phyloP scores from a whole-genome alignment of 2,329 filamentous ascomycete genomes.

The Neopestalotiopsis clavispora region DNA sequence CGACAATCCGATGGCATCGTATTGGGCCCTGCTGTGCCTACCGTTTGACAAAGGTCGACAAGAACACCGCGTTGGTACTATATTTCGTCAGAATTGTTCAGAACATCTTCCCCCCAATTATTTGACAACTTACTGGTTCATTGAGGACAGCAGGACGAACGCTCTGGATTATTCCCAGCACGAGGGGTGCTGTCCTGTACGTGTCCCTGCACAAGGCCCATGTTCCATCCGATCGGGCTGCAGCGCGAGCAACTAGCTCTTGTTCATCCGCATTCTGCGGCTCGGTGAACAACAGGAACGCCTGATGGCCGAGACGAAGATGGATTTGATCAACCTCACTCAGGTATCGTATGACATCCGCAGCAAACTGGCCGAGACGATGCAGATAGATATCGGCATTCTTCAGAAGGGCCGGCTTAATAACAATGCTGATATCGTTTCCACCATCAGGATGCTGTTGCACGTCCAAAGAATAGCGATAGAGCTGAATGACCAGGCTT shows the following conservation, averaged over 20 bases:
- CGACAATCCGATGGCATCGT: slow-evolving; percentile 22
- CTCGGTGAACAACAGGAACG: slow-evolving; percentile 29
- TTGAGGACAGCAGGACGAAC: slow-evolving; percentile 31
- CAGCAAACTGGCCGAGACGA: slow-evolving; percentile 32
- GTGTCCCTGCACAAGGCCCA: not conserved
- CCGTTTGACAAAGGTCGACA: slow-evolving; percentile 22
- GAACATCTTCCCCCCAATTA: not conserved
- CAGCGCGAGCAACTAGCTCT: not conserved
- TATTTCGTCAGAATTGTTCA: slow-evolving; percentile 3
- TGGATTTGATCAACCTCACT: slow-evolving; percentile 31
- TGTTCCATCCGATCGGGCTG: not conserved
- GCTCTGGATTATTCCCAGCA: slow-evolving; percentile 35
- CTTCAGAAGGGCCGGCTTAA: slow-evolving; percentile 20
- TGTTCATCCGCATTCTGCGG: slow-evolving; percentile 8
- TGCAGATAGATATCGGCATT: slow-evolving; percentile 31
- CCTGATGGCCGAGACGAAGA: slow-evolving; percentile 28
- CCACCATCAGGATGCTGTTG: not conserved
- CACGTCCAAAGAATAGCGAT: slow-evolving; percentile 29
- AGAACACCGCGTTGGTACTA: slow-evolving; percentile 28
- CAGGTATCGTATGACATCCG: slow-evolving; percentile 31
- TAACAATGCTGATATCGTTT: slow-evolving; percentile 25
- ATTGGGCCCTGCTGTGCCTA: not conserved
- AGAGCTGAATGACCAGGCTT: slow-evolving; percentile 34
- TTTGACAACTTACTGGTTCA: slow-evolving; percentile 26
- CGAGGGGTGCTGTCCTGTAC: slow-evolving; percentile 33